Conservation (phyloP, 306 rosid species). For the Vachellia collinsii region DNA sequence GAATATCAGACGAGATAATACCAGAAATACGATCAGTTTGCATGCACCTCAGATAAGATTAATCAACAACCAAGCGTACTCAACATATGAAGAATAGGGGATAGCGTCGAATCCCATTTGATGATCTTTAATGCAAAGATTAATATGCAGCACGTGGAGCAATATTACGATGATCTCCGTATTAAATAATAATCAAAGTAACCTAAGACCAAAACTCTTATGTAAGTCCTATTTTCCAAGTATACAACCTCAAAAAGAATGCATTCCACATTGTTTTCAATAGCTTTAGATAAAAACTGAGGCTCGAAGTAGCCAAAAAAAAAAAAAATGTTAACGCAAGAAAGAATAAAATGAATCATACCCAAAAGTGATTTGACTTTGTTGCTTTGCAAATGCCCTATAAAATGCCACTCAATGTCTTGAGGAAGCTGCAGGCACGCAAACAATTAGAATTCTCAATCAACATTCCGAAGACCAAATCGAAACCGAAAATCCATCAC, state of each 20-base stretch:
- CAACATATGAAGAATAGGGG: neutral
- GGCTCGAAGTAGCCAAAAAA: neutral
- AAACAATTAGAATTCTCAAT: neutral
- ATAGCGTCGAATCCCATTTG: neutral
- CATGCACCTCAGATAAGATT: neutral
- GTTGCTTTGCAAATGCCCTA: slow-evolving; percentile 87
- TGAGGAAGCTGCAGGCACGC: slow-evolving; percentile 70
- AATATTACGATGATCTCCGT: neutral
- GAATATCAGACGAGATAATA: slow-evolving; percentile 28
- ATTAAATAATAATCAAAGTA: neutral
- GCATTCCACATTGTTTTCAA: neutral
- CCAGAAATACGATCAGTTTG: slow-evolving; percentile 31
- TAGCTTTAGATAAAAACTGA: neutral
- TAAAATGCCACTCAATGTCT: slow-evolving; percentile 86
- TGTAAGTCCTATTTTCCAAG: neutral
- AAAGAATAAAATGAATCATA: slow-evolving; percentile 35
- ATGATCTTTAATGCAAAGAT: slow-evolving; percentile 8
- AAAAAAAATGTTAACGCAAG: neutral
- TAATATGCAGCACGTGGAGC: neutral
- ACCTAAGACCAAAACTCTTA: neutral
- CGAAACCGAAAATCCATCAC: slow-evolving; percentile 32
- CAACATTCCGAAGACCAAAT: neutral
- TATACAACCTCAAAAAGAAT: neutral
- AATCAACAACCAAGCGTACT: neutral
- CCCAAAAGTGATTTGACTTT: slow-evolving; percentile 80